These are phyloP conservation scores for Pseudognaphalium luteoalbum DNA, from an alignment of 129 eudicot genomes.

Conservation along the genomic window DNA sequence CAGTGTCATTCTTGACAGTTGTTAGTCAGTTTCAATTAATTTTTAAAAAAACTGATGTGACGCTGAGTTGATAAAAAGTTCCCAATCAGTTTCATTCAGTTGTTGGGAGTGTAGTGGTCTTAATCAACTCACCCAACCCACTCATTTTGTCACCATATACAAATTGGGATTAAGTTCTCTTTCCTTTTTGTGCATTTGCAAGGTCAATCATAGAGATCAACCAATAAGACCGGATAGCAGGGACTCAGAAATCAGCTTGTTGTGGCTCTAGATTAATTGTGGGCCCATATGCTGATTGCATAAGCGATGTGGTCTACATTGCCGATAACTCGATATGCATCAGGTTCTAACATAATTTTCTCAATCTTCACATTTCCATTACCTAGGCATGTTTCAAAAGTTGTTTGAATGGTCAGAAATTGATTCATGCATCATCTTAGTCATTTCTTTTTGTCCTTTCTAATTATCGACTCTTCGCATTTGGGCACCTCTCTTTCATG, in stretches of 20 bases:
- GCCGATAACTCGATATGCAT: too few relatives aligned
- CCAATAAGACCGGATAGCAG: not conserved
- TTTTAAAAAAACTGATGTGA: too few relatives aligned
- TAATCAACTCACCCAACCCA: too few relatives aligned
- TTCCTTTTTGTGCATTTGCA: not conserved
- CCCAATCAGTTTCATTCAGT: too few relatives aligned
- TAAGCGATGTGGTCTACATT: not conserved
- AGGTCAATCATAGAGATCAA: not conserved
- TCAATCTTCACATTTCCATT: conserved; percentile 10
- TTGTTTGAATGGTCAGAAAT: conserved; percentile 5
- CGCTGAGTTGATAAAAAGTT: too few relatives aligned
- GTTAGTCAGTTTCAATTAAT: too few relatives aligned
- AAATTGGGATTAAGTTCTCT: not conserved
- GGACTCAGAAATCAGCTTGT: too few relatives aligned
- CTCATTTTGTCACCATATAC: not conserved
- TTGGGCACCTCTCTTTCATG: conserved; percentile 16
- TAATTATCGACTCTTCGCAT: not conserved
- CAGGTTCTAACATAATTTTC: not conserved
- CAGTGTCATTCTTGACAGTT: too few relatives aligned
- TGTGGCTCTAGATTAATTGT: too few relatives aligned
- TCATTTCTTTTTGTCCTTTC: not conserved
- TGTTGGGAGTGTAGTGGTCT: too few relatives aligned
- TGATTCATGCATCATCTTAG: conserved; percentile 7
- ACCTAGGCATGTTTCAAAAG: not conserved
- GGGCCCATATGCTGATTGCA: not conserved